phyloP scores from a whole-genome alignment of 371 early-diverging fungal genomes.

The Thermomucor indicae-seudaticae region DNA sequence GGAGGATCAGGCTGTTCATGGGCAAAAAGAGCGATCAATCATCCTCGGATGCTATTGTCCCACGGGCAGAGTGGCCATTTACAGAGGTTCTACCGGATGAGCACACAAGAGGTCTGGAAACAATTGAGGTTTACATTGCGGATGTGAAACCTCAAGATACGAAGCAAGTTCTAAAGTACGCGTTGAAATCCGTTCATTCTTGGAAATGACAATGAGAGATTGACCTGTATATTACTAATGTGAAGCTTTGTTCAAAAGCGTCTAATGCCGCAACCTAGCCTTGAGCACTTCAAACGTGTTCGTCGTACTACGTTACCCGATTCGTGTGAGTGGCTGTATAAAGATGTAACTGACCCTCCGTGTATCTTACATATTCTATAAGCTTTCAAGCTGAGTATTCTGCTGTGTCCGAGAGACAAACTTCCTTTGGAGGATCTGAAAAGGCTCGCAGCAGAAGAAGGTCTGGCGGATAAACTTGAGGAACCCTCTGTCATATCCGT shows the following conservation, averaged over 20 bases:
- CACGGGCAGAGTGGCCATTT: slow-evolving; percentile 39
- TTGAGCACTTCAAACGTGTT: slow-evolving; percentile 47
- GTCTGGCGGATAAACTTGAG: slow-evolving; percentile 4
- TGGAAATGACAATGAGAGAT: background rate
- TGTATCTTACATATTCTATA: no score
- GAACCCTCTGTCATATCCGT: slow-evolving; percentile 26
- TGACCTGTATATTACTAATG: slow-evolving; percentile 6
- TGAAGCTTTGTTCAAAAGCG: slow-evolving; percentile 37
- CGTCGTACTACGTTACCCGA: slow-evolving; percentile 16
- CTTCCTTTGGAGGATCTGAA: slow-evolving; percentile 12
- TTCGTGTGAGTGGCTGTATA: slow-evolving; percentile 1
- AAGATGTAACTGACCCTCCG: background rate
- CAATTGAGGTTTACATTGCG: slow-evolving; percentile 31
- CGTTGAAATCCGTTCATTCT: background rate
- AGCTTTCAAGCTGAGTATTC: slow-evolving; percentile 20
- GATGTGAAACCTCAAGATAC: slow-evolving; percentile 40
- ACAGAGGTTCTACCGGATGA: slow-evolving; percentile 36
- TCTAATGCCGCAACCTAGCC: slow-evolving; percentile 26
- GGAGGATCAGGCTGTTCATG: background rate
- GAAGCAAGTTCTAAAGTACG: slow-evolving; percentile 38
- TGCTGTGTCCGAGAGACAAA: slow-evolving; percentile 22
- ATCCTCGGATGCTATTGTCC: no score
- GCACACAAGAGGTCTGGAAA: slow-evolving; percentile 33
- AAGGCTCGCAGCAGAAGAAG: slow-evolving; percentile 11
- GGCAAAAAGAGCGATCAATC: slow-evolving; percentile 3